A percentile compares a stretch with the other conserved stretches of the same genome.
phyloP scores from a whole-genome alignment of 2,329 filamentous ascomycete genomes.

The Grosmannia serpens region DNA sequence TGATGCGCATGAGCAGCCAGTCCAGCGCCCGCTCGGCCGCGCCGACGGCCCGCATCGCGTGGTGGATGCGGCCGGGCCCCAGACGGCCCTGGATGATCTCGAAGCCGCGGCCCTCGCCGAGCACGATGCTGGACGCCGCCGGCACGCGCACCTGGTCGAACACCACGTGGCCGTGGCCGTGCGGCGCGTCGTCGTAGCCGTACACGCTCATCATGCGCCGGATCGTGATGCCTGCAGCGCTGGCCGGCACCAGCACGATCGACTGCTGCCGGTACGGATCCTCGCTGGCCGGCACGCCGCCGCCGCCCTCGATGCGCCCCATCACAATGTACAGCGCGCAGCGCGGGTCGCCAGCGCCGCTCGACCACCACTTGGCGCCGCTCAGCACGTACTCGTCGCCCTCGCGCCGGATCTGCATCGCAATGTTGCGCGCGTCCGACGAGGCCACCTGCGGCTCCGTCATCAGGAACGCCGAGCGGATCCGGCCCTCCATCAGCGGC shows the following conservation, averaged over 20 bases:
- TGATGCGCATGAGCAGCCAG: slow-evolving; percentile 89
- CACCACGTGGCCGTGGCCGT: slow-evolving; percentile 86
- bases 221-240: slow-evolving; percentile 77
- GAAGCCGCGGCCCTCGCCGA: slow-evolving; percentile 88
- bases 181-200: slow-evolving; percentile 95
- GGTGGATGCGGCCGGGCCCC: slow-evolving; percentile 91
- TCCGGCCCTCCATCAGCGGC: slow-evolving; percentile 72
- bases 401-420: slow-evolving; percentile 69
- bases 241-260: slow-evolving; percentile 75
- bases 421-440: slow-evolving; percentile 86
- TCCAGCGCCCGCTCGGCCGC: slow-evolving; percentile 84
- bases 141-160: slow-evolving; percentile 90
- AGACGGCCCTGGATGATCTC: slow-evolving; percentile 97
- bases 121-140: slow-evolving; percentile 67
- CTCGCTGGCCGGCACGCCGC: slow-evolving; percentile 46
- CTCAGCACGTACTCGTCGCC: slow-evolving; percentile 87
- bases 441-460: slow-evolving; percentile 83
- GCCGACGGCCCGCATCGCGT: slow-evolving; percentile 92
- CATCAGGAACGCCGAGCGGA: slow-evolving; percentile 86
- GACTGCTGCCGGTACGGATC: slow-evolving; percentile 86
- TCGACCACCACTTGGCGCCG: slow-evolving; percentile 99
- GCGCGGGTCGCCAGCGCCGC: slow-evolving; percentile 82
- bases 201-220: slow-evolving; percentile 90
- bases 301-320: slow-evolving; percentile 60
- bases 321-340: slow-evolving; percentile 94